Evolutionary conservation across 2,329 filamentous ascomycete genomes (phyloP), one percentile per base, ranked within the genome.

Genomic region (Calonectria montana): DNA sequence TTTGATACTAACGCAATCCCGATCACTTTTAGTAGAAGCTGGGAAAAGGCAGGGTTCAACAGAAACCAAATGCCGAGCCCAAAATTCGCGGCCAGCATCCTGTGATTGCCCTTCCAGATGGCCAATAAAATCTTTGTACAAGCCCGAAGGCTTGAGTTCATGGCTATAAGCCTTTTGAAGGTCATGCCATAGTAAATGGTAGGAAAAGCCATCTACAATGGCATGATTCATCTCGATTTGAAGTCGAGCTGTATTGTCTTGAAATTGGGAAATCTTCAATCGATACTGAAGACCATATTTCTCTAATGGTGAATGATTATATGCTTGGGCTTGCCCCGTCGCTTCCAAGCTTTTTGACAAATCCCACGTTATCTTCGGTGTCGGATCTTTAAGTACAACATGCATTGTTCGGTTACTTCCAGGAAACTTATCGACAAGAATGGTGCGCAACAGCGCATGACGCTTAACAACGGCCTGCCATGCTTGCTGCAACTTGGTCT

Each of bases 191-290:
- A 84, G 64, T 15, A 82, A 76, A 8, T 69, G 53, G 6, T 77
- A 70, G 2, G 81, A 81, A 8, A 75, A 67, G 2, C 79, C 81
- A 16, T 83, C 82, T 2, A 79, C 76, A n/a, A 83, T 71, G 2
- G 77, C 75, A 63, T 83, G 82, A 50, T 78, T 82, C 55, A 83
- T 79, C n/a, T 83, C 82, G 15, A 84, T 66, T 13, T 74, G 48
- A 27, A 47, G 62, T 75, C 65, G 37, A 12, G 50, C 39, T 39
- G 35, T 67, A 25, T 7, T 73, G 66, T 31, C 41, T 3, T 31
- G n/a, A 1, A 65, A 25, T 23, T 69, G 37, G 57, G 65, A 67
- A 31, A 80, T 70, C 16, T 69, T 71, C 7, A 79, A 57, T n/a
- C 70, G 65, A 25, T 74, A 67, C 45, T 73, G 70, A 0, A 69